phyloP scores from a whole-genome alignment of 495 filamentous ascomycete genomes.

The Aspergillus indologenus region DNA sequence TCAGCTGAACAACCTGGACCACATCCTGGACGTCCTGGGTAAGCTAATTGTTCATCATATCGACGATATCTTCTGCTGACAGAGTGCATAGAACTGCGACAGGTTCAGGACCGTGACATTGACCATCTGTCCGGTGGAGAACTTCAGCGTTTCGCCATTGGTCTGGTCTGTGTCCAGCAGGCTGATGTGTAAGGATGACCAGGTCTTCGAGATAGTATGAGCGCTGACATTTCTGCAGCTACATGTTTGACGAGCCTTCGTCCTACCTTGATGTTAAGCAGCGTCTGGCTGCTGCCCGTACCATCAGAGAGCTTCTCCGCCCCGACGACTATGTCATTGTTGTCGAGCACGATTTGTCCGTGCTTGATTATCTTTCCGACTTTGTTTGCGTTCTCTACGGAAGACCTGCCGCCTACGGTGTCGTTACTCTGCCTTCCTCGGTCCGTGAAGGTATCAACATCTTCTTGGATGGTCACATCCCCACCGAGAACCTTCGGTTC shows the following conservation, averaged over 20 bases:
- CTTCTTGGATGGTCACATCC: constrained; percentile 96
- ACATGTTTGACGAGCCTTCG: constrained; percentile 99
- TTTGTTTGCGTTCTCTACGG: constrained; percentile 98
- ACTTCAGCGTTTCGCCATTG: constrained; percentile 95
- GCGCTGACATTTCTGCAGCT: constrained; percentile 44
- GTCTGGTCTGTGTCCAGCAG: constrained; percentile 89
- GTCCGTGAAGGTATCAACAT: constrained; percentile 99
- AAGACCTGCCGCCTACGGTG: constrained; percentile 91
- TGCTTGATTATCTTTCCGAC: constrained; percentile 96
- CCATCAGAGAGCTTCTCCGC: constrained; percentile 84
- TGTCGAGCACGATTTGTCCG: constrained; percentile 97
- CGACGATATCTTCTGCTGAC: constrained; percentile 21
- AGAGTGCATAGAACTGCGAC: constrained; percentile 63
- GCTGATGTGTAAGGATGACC: constrained; percentile 74
- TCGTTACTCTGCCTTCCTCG: constrained; percentile 93
- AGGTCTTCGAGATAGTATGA: not conserved
- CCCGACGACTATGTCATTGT: constrained; percentile 95
- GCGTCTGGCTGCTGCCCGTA: constrained; percentile 83
- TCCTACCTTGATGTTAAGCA: constrained; percentile 99
- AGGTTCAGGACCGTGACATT: constrained; percentile 86
- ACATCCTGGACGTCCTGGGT: constrained; percentile 82
- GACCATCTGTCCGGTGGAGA: constrained; percentile 91
- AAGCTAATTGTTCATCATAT: constrained; percentile 15
- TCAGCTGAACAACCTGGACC: constrained; percentile 75
- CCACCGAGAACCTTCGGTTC: constrained; percentile 98